Conservation (phyloP, 306 rosid genomes). For the Trifolium fragiferum region DNA sequence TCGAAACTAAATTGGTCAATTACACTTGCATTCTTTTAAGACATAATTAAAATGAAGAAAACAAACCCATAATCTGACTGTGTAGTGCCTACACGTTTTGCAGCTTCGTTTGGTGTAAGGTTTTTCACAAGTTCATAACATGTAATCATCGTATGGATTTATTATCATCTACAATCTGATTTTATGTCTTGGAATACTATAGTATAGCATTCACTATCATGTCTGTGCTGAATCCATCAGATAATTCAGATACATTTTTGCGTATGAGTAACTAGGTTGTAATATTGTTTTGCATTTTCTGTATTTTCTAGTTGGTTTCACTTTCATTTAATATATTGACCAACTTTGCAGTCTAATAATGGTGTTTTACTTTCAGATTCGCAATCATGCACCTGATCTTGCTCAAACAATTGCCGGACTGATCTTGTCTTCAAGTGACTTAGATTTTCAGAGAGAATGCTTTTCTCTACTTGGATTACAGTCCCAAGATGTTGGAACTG, state of each 20-base stretch:
- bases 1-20: background rate
- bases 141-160: background rate
- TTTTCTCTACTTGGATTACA: slow-evolving; percentile 80
- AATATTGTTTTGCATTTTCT: slow-evolving; percentile 20
- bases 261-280: background rate
- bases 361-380: slow-evolving; percentile 59
- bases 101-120: slow-evolving; percentile 7
- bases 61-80: too few relatives aligned
- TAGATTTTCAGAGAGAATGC: slow-evolving; percentile 74
- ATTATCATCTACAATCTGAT: background rate
- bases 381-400: slow-evolving; percentile 80
- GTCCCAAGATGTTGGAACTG: slow-evolving; percentile 57
- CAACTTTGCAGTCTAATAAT: slow-evolving; percentile 3
- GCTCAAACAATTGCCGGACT: slow-evolving; percentile 86
- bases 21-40: background rate
- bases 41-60: background rate
- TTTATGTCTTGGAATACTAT: slow-evolving; percentile 9
- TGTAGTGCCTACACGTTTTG: background rate
- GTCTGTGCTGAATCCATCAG: background rate
- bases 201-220: slow-evolving; percentile 1
- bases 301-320: slow-evolving; percentile 12
- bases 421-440: slow-evolving; percentile 71
- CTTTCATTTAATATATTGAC: slow-evolving; percentile 2
- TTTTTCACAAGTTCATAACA: slow-evolving; percentile 6
- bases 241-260: slow-evolving; percentile 1